Evolutionary conservation across 2,329 filamentous ascomycete species (phyloP), one percentile per base, ranked within the genome.

Genomic region (Colletotrichum sp.): DNA sequence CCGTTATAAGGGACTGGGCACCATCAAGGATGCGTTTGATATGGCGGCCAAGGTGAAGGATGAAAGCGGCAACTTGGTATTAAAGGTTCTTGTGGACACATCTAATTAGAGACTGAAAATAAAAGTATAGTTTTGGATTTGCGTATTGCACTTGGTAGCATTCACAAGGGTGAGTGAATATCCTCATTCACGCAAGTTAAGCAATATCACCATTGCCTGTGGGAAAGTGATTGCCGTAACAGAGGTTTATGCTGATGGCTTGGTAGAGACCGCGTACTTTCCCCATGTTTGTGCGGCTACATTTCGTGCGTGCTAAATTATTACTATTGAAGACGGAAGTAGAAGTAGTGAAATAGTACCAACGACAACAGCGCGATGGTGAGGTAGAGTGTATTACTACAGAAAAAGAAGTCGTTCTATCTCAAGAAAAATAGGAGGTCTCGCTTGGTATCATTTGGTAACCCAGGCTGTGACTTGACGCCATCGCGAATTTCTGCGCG

Each of bases 11-110:
- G 94, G 94, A 0, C 83, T 96, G 65, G 90, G 89, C 2, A 87
- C 86, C 36, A 92, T 93, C 13, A 88, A 89, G n/a, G 87, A 91
- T 34, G 94, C 94, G 0, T 96, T 96, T 79, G 90, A 91, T 64
- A 93, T 95, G 90, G 94, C 94, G 0, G 92, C 90, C 1, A 92
- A 90, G 83, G 92, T 93, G 13, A 92, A 92, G 81, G 94, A 96
- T 78, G 92, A 92, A 28, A 85, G 91, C 18, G 94, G 93, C 0
- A 92, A 92, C 13, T 83, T 96, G 78, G 93, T 96, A 8, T 86
- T 96, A 78, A 96, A 96, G 86, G 94, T 96, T 10, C 89, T 95
- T 72, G 87, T 92, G 26, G 87, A 92, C 72, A 87, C 87, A 79
- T 80, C 81, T 65, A 70, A 52, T 73, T 69, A 71, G 26, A 65